Base-by-base conservation (phyloP, 1,284 basidiomycete species). In the Austroboletus niveus region DNA sequence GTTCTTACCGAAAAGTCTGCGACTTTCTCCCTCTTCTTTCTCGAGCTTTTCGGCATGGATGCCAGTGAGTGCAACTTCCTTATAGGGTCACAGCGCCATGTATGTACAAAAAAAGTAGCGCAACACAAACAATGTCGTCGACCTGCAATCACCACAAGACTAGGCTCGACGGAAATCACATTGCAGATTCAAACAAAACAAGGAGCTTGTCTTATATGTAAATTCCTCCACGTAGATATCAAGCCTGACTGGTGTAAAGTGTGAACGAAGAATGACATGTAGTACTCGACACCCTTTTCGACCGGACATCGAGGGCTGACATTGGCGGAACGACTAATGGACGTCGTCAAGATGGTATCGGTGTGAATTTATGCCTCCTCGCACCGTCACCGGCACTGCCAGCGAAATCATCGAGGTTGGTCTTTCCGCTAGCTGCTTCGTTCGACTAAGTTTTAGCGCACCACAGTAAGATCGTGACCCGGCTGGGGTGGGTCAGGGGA, bases 1-100 rank as follows among this genome's bases (percentile, higher is more conserved):
- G 27, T 48, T 46, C 64, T 74, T 64, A 92, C 92, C 42, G 84
- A 78, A 60, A 97, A 96, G 69, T 96, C 94, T n/a, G 89, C 89
- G 2, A 80, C 82, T 69, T 91, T 94, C 56, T 88, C 92, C 66
- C 87, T 92, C 66, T 85, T 87, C 71, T 90, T 93, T 69, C 89
- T 94, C 10, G 84, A 75, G 56, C 83, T 88, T 71, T 94, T 94
- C 10, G 92, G 91, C 93, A 95, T 90, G n/a, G 20, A 24, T 17
- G 17, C 17, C 17, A 17, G 17, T 17, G 35, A 43, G 38, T 24
- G 20, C 47, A 2, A 30, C 44, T 55, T 48, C 42, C 46, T 46
- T 43, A 36, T 36, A 15, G 35, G 14, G 35, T 14, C 32, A 34
- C 32, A 34, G 47, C 35, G 45, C 29, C 22, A 5, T 5, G 22